Base-by-base conservation (phyloP, 495 filamentous ascomycete genomes). In the Pseudoneurospora amorphoporcata region DNA sequence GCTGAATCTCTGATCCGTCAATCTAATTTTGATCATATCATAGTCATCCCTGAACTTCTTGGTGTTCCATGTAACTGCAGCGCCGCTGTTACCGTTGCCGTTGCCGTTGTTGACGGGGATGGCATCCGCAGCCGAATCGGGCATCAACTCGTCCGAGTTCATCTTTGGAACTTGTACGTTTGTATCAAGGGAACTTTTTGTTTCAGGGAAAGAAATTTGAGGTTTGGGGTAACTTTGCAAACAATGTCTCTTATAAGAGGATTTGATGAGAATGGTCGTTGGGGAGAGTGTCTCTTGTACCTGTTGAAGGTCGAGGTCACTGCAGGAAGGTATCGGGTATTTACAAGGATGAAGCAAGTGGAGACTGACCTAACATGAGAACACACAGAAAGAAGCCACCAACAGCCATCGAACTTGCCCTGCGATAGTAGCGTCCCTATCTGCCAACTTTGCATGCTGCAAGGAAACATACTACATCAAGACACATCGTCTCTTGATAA, bases 31-130 rank as follows among this genome's bases (percentile, higher is more conserved):
- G 23, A 74, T 70, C 16, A 53, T 37, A 38, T 83, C 81, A 71
- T 86, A 89, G 61, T 93, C 92, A 23, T 92, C 90, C 1, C 75
- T 73, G 53, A 77, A 81, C 69, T 82, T 81, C 53, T 79, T 77
- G 17, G 76, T 80, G 65, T 80, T 78, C 79, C 80, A 79, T 12
- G 38, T 40, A 14, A 69, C 39, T 7, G 70, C 43, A 2, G 43
- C 71, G 19, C 72, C 73, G 35, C 47, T 43, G 16, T 72, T 73
- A 70, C 68, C 68, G 8, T 41, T 40, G 71, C 72, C n/a, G 32
- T 39, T 42, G 8, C 23, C 5, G 29, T 17, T 70, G 61, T 39
- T 69, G 61, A 29, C 23, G 29, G 38, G 53, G 73, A 12, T 58
- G 37, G 23, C 9, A 29, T 38, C 40, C 35, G 8, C 37, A 37